Evolutionary conservation across 2,329 filamentous ascomycete genomes (phyloP).

Genomic region (Exutisphaerella laricina): DNA sequence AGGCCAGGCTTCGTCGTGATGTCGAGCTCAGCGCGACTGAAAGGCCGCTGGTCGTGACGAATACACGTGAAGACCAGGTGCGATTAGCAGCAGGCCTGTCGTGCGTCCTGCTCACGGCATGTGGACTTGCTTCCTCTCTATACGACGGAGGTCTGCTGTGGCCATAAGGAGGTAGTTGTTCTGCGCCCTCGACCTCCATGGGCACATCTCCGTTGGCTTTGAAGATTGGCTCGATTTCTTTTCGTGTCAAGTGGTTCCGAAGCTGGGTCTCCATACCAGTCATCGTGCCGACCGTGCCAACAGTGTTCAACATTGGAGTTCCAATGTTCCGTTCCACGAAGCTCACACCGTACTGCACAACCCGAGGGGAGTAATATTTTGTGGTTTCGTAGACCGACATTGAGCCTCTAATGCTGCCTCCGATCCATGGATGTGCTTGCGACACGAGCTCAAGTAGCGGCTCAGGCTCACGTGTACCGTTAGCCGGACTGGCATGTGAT

Average conservation of each 20-base stretch:
- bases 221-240: constrained; percentile 42
- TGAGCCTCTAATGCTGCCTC: constrained; percentile 69
- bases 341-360: constrained; percentile 80
- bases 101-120: constrained; percentile 22
- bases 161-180: constrained; percentile 79
- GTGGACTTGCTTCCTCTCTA: constrained; percentile 31
- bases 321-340: constrained; percentile 84
- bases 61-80: constrained; percentile 62
- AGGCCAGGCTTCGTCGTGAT: constrained; percentile 75
- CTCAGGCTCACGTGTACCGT: constrained; percentile 54
- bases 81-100: constrained; percentile 38
- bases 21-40: constrained; percentile 89
- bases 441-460: constrained; percentile 82
- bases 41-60: constrained; percentile 85
- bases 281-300: constrained; percentile 73
- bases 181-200: constrained; percentile 55
- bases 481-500: constrained; percentile 29
- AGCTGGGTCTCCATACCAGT: constrained; percentile 86
- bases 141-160: constrained; percentile 51
- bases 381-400: constrained; percentile 79
- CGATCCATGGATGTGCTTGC: constrained; percentile 79
- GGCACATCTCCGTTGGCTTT: constrained; percentile 32
- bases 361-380: constrained; percentile 84
- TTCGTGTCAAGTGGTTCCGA: constrained; percentile 67
- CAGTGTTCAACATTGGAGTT: constrained; percentile 75